Base-by-base conservation (phyloP, 2,329 filamentous ascomycete species). In the Colletotrichum tamarilloi region DNA sequence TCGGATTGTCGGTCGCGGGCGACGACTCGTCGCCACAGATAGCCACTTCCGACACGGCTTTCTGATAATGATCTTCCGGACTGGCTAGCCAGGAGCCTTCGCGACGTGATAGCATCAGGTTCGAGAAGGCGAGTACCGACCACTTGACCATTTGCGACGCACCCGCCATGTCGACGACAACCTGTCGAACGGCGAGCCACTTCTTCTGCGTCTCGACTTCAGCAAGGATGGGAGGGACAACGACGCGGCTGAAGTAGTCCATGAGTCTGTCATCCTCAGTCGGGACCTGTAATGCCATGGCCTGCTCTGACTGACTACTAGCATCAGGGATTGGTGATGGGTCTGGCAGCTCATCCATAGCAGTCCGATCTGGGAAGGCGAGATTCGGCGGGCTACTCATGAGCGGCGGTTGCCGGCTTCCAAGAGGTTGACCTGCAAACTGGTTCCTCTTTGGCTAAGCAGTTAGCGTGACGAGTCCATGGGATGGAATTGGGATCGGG, bases 141-240 rank as follows among this genome's bases (percentile, higher is more conserved):
- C 82, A 82, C 19, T 80, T 80, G 5, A 89, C 84, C 80, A 89
- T 85, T 3, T 81, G 76, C 0, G 87, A 89, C 9, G 83, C 79
- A 22, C 80, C 80, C 4, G 87, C 84, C 84, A 89, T 87, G 2
- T 83, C 80, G 1, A 86, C 81, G 22, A 89, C 68, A 35, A 85
- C 81, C 58, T 86, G 84, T 5, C 87, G 82, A 75, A 87, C 87
- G 0, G 84, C 81, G 2, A 85, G 80, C 87, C 87, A 89, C 64
- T 85, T 86, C 75, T 85, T 86, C 67, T 87, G 84, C 7, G 86
- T 87, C 75, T 89, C 88, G 0, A 89, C 85, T 60, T 88, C 85
- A 22, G 85, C 85, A 4, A 89, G 82, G 32, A 89, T 88, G 1
- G 87, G 87, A 6, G 87, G 87, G n/a, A 85, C 85, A 19, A 86